Evolutionary conservation across 352 stramenopile species (phyloP).

Genomic region (Stephanocyclus meneghinianus): DNA sequence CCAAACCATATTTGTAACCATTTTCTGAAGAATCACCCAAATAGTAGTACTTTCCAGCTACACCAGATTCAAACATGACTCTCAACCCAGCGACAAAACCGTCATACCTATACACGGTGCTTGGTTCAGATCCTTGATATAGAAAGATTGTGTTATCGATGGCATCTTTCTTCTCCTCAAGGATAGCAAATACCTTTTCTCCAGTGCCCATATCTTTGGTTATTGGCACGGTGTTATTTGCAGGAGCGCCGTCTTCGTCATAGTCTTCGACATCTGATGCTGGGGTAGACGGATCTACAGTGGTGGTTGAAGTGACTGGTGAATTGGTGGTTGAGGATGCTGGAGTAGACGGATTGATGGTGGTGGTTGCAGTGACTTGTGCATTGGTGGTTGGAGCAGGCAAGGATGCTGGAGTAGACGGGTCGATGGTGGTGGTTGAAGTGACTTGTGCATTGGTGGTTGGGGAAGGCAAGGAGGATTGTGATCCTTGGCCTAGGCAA

Average conservation of each 20-base stretch:
- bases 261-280: neutral
- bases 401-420: neutral
- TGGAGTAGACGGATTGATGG: neutral
- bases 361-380: neutral
- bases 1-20: conserved; percentile 42
- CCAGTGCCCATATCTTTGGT: neutral
- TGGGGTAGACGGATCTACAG: neutral
- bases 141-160: conserved; percentile 25
- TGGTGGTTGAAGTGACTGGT: neutral
- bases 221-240: neutral
- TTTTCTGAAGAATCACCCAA: conserved; percentile 22
- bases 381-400: neutral
- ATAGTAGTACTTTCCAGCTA: conserved; percentile 37
- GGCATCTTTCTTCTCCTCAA: conserved; percentile 12
- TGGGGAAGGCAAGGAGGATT: neutral
- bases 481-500: conserved; percentile 7
- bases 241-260: neutral
- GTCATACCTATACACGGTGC: conserved; percentile 26
- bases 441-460: neutral
- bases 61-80: conserved; percentile 21
- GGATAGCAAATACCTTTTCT: conserved; percentile 9
- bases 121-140: conserved; percentile 24
- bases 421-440: neutral
- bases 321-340: neutral
- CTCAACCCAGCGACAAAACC: conserved; percentile 13